Evolutionary conservation across 345 rosid genomes (phyloP), one percentile per base, ranked within the genome.

Genomic region (Hypericum androsaemum): DNA sequence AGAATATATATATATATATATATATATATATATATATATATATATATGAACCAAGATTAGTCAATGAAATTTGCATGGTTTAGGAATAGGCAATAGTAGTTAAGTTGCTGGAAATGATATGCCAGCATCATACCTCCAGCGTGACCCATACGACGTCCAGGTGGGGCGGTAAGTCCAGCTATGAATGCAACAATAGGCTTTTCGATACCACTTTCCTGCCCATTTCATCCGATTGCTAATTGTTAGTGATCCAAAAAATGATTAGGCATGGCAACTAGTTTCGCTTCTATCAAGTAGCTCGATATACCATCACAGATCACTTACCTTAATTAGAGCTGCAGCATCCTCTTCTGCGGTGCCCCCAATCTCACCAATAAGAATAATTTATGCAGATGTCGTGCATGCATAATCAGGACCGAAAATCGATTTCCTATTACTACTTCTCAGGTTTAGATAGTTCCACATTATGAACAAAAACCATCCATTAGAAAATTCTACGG

Each of bases 261-360:
- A n/a, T n/a, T n/a, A n/a, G n/a, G n/a, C n/a, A n/a, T n/a, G n/a
- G n/a, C n/a, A n/a, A n/a, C n/a, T n/a, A n/a, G n/a, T n/a, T n/a
- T n/a, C n/a, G n/a, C n/a, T n/a, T n/a, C n/a, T n/a, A n/a, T n/a
- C n/a, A n/a, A n/a, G n/a, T n/a, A n/a, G n/a, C n/a, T n/a, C n/a
- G n/a, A n/a, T n/a, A n/a, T n/a, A n/a, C n/a, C n/a, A n/a, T n/a
- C 40, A 17, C 36, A 14, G 8, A 58, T 14, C 2, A 1, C 43
- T 58, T 79, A 84, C 95, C 96, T 76, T 76, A 54, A 90, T 84
- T 63, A 82, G 57, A 56, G 88, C 80, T 56, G 96, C 96, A 11
- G 96, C 98, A 73, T 90, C 96, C 68, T 87, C 98, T 75, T 90
- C 96, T 37, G 98, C 96, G 47, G 98, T 90, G 37, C 96, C 98